Percentiles rank a stretch among this genome's conserved stretches.
Conservation (phyloP, 305 asterid species). For the Fraxinus albicans region DNA sequence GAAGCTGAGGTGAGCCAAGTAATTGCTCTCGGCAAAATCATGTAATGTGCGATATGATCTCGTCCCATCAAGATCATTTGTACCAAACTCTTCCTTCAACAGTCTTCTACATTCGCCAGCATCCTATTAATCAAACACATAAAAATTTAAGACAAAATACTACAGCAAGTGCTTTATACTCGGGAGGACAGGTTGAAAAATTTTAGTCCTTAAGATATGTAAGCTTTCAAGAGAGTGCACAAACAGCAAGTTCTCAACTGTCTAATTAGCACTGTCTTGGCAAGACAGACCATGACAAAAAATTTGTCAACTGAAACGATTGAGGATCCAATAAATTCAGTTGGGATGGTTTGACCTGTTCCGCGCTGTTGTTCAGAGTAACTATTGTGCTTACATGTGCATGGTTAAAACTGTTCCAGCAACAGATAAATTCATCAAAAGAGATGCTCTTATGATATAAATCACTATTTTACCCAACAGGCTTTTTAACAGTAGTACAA, state of each 20-base stretch:
- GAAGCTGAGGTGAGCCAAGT: slow-evolving; percentile 73
- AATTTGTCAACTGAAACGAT: not conserved
- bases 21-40: slow-evolving; percentile 94
- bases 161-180: not conserved
- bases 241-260: not conserved
- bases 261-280: not conserved
- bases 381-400: not conserved
- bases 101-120: slow-evolving; percentile 60
- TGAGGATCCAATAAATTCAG: slow-evolving; percentile 1
- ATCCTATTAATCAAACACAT: slow-evolving; percentile 48
- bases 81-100: slow-evolving; percentile 57
- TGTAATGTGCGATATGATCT: slow-evolving; percentile 70
- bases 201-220: not conserved
- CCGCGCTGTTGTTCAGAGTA: not conserved
- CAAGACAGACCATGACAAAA: not conserved
- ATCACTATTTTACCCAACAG: not conserved
- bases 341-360: not conserved
- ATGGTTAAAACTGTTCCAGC: not conserved
- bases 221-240: not conserved
- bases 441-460: not conserved
- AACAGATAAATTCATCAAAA: not conserved
- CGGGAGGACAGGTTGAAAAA: not conserved
- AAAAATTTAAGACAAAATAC: not conserved
- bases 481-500: not conserved
- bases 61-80: slow-evolving; percentile 51